A percentile compares a stretch with the other conserved stretches of the same genome.
phyloP scores from a whole-genome alignment of 2,329 filamentous ascomycete genomes.

The Paraphoma sp. region DNA sequence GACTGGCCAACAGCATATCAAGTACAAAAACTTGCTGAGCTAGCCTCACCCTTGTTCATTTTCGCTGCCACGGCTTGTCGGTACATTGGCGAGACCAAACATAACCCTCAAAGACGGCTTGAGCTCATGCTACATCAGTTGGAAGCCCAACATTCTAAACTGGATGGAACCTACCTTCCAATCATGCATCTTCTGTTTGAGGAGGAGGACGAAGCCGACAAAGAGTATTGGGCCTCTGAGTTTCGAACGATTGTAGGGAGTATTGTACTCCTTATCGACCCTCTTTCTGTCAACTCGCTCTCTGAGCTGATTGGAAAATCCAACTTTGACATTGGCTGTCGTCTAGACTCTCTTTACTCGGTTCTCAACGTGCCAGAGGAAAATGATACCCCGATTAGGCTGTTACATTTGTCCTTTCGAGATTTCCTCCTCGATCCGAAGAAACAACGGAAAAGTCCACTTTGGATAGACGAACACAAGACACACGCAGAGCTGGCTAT shows the following conservation, averaged over 20 bases:
- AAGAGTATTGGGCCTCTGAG: neutral
- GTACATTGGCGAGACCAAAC: conserved; percentile 4
- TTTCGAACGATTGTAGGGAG: conserved; percentile 14
- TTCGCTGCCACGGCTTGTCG: conserved; percentile 27
- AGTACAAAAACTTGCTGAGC: conserved; percentile 25
- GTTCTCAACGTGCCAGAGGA: conserved; percentile 31
- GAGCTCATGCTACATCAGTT: neutral
- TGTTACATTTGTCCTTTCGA: conserved; percentile 37
- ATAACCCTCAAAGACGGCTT: conserved; percentile 8
- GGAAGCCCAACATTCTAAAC: neutral
- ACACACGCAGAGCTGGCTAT: conserved; percentile 40
- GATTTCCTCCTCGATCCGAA: conserved; percentile 33
- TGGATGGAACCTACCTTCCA: conserved; percentile 14
- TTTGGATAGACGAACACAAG: conserved; percentile 44
- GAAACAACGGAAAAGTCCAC: conserved; percentile 31
- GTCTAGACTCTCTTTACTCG: conserved; percentile 36
- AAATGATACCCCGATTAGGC: conserved; percentile 36
- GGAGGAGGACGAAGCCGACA: neutral
- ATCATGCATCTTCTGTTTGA: conserved; percentile 8
- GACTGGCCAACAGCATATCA: neutral
- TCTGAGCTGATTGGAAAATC: conserved; percentile 17
- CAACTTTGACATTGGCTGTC: conserved; percentile 21
- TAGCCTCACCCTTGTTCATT: conserved; percentile 39
- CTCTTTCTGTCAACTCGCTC: conserved; percentile 20
- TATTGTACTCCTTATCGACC: conserved; percentile 26